Conservation (phyloP, 768 basidiomycete genomes). For the Suillus plorans region DNA sequence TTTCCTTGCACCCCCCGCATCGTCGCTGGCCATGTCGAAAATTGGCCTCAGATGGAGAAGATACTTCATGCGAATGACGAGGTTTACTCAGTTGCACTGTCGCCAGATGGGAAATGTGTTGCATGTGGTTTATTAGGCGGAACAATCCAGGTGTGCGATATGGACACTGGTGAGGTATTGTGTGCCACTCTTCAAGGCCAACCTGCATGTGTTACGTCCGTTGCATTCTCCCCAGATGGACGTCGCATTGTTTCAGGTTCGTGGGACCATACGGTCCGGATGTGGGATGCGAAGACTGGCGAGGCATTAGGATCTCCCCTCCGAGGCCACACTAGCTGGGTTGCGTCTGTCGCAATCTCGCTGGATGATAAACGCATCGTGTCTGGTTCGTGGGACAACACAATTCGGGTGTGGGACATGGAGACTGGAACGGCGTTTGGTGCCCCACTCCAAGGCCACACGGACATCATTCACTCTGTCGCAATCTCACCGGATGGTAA, state of each 20-base stretch:
- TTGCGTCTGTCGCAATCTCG: constrained; percentile 1
- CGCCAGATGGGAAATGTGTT: constrained; percentile 1
- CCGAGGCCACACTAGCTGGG: neutral
- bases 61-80: rapidly evolving
- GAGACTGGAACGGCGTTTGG: neutral
- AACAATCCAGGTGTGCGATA: constrained; percentile 5
- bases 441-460: neutral
- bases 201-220: neutral
- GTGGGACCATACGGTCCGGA: neutral
- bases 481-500: constrained; percentile 1
- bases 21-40: neutral
- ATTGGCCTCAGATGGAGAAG: constrained; percentile 5
- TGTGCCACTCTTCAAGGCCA: neutral
- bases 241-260: constrained; percentile 23
- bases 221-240: constrained; percentile 29
- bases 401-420: constrained; percentile 14
- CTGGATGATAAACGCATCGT: neutral
- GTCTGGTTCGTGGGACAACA: neutral
- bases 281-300: constrained; percentile 10
- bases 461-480: neutral
- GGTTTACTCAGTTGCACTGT: neutral
- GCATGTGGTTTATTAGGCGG: constrained; percentile 9
- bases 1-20: neutral
- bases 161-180: neutral
- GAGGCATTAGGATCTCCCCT: constrained; percentile 17